Base-by-base conservation (phyloP, 768 basidiomycete genomes). In the Rhodocollybia butyracea region DNA sequence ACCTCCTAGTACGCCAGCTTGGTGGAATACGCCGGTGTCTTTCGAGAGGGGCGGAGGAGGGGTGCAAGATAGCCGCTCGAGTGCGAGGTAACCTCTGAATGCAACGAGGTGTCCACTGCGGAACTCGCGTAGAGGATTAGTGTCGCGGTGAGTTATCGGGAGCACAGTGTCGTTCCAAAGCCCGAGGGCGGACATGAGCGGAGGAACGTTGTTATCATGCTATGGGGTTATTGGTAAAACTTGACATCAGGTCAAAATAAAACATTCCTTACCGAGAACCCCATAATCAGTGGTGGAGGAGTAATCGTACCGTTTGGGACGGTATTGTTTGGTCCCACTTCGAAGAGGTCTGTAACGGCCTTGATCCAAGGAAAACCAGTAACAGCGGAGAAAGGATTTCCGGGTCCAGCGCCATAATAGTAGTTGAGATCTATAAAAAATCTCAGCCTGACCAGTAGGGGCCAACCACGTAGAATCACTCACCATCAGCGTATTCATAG, bases 361-460 rank as follows among this genome's bases (percentile, higher is more conserved):
- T 74, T 66, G 11, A 77, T 56, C 72, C 72, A 75, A 0, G 76
- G 76, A 41, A 63, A 73, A 2, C 72, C 76, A 0, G 68, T 68
- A 2, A 73, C 68, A 0, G 69, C 76, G 1, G 76, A 68, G 22
- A 73, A 66, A 1, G 73, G 72, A 59, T 76, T 78, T 4, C 76
- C 76, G 1, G 75, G 75, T 10, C 76, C 76, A n/a, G 76, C 69
- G 10, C 76, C 76, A 46, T 76, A 77, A 59, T 76, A 77, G 47
- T 78, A 78, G 57, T 75, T 76, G 45, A 78, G 63, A 55, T 78
- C 76, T n/a, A n/a, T n/a, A n/a, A n/a, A n/a, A n/a, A n/a, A n/a
- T n/a, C n/a, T n/a, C n/a, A n/a, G n/a, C n/a, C n/a, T n/a, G n/a
- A n/a, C n/a, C n/a, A n/a, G n/a, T n/a, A n/a, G n/a, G n/a, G n/a